These are phyloP conservation scores for Suillus spraguei DNA, from an alignment of 768 basidiomycete species.

Conservation along the genomic window DNA sequence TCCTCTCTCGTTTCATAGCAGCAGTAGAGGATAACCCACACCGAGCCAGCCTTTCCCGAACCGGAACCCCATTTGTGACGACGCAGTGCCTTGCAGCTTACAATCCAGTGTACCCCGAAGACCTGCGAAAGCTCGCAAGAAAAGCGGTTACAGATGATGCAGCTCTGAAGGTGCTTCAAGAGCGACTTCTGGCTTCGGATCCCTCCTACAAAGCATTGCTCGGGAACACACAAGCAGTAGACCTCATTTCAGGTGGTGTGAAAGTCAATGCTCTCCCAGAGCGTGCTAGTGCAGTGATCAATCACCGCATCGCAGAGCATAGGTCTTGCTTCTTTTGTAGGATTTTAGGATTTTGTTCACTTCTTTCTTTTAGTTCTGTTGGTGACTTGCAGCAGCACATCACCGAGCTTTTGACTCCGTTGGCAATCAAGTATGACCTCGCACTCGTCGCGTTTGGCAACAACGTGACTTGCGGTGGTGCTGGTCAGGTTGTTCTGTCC, in stretches of 20 bases:
- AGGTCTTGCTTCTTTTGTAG: constrained; percentile 40
- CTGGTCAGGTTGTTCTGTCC: constrained; percentile 51
- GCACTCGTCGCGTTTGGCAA: constrained; percentile 59
- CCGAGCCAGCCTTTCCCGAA: constrained; percentile 44
- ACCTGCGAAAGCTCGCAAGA: constrained; percentile 48
- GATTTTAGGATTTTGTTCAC: background rate
- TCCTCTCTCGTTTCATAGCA: constrained; percentile 66
- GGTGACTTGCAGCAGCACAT: constrained; percentile 23
- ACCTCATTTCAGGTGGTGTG: constrained; percentile 62
- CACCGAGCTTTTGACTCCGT: constrained; percentile 34
- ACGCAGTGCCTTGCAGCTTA: constrained; percentile 67
- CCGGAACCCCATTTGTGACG: constrained; percentile 11
- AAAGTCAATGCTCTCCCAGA: constrained; percentile 81
- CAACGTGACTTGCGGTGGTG: constrained; percentile 35
- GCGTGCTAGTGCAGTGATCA: constrained; percentile 61
- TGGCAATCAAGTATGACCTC: constrained; percentile 57
- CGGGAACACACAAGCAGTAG: constrained; percentile 74
- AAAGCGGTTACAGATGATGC: constrained; percentile 48
- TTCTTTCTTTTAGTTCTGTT: constrained; percentile 17
- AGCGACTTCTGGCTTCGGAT: constrained; percentile 22
- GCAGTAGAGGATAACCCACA: constrained; percentile 67
- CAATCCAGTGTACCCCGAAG: constrained; percentile 50
- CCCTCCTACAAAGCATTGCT: constrained; percentile 46
- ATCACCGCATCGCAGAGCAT: constrained; percentile 66
- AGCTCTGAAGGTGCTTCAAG: constrained; percentile 51